Conservation (phyloP, 2,329 filamentous ascomycete species). For the Dendrostoma leiphaemia region DNA sequence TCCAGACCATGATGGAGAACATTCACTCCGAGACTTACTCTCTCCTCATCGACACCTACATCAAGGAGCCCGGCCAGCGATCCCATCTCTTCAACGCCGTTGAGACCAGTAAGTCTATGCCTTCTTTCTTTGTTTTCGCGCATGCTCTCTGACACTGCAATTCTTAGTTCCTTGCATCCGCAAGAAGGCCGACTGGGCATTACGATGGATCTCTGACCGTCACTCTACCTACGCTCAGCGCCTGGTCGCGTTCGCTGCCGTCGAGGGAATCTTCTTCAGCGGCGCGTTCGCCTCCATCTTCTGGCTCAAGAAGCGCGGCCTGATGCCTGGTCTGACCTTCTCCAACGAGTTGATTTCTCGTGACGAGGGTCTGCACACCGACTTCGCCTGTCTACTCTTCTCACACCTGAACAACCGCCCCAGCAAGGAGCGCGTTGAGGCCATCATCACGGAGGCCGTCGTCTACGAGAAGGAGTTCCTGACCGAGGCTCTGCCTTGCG, state of each 20-base stretch:
- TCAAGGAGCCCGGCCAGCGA: slow-evolving; percentile 94
- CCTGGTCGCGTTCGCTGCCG: slow-evolving; percentile 92
- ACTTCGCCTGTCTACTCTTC: slow-evolving; percentile 97
- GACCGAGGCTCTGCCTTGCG: slow-evolving; percentile 89
- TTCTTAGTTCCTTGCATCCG: slow-evolving; percentile 85
- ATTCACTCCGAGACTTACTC: slow-evolving; percentile 99
- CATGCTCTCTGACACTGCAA: slow-evolving; percentile 40
- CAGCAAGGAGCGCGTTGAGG: slow-evolving; percentile 73
- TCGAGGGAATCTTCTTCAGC: slow-evolving; percentile 99
- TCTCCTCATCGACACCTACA: slow-evolving; percentile 97
- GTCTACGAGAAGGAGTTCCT: slow-evolving; percentile 96
- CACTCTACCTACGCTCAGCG: slow-evolving; percentile 94
- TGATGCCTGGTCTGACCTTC: slow-evolving; percentile 98
- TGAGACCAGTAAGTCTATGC: slow-evolving; percentile 74
- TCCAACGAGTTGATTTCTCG: slow-evolving; percentile 99
- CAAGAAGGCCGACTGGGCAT: slow-evolving; percentile 98
- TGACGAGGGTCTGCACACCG: slow-evolving; percentile 98
- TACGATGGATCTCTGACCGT: slow-evolving; percentile 91
- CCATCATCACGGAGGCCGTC: slow-evolving; percentile 93
- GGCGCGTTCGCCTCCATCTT: slow-evolving; percentile 99
- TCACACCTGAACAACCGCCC: slow-evolving; percentile 95
- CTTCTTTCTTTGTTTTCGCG: slow-evolving; percentile 51
- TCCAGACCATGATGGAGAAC: slow-evolving; percentile 99
- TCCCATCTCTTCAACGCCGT: slow-evolving; percentile 97
- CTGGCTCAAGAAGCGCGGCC: slow-evolving; percentile 99